phyloP scores from a whole-genome alignment of 495 filamentous ascomycete species.

The Acidomyces sp. region DNA sequence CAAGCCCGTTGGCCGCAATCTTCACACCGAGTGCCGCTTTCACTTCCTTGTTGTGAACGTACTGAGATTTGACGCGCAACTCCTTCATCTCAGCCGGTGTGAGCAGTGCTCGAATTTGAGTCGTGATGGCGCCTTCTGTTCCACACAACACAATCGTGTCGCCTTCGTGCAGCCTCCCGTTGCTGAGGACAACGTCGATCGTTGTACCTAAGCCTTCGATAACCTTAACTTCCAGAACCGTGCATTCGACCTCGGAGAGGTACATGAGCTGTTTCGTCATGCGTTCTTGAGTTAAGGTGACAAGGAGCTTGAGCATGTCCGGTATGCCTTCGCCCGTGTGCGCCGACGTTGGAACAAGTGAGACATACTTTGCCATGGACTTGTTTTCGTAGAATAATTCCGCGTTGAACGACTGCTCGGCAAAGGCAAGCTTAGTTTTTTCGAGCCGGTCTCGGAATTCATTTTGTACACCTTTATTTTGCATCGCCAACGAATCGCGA shows the following conservation, averaged over 20 bases:
- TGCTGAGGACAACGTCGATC: slow-evolving; percentile 93
- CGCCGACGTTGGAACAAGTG: slow-evolving; percentile 89
- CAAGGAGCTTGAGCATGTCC: slow-evolving; percentile 94
- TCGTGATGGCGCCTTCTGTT: slow-evolving; percentile 83
- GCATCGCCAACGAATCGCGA: slow-evolving; percentile 74
- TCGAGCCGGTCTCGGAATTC: slow-evolving; percentile 88
- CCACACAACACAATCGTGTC: slow-evolving; percentile 92
- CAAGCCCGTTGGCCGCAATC: slow-evolving; percentile 91
- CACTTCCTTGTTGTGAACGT: slow-evolving; percentile 98
- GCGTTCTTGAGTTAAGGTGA: slow-evolving; percentile 84
- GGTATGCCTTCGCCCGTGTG: slow-evolving; percentile 98
- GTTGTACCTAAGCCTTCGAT: slow-evolving; percentile 98
- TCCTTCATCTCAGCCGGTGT: slow-evolving; percentile 93
- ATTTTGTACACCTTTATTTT: slow-evolving; percentile 87
- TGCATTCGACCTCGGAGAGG: slow-evolving; percentile 91
- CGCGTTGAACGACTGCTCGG: slow-evolving; percentile 95
- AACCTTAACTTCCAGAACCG: slow-evolving; percentile 96
- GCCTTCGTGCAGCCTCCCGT: slow-evolving; percentile 89
- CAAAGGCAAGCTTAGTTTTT: slow-evolving; percentile 82
- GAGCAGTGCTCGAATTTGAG: slow-evolving; percentile 90
- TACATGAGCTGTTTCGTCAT: slow-evolving; percentile 99
- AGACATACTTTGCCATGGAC: slow-evolving; percentile 85
- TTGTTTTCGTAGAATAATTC: slow-evolving; percentile 97
- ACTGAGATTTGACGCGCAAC: slow-evolving; percentile 80
- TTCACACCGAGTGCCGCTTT: slow-evolving; percentile 98